These are phyloP conservation scores for Zanthoxylum bungeanum DNA, from an alignment of 345 rosid genomes.

Conservation along the genomic window DNA sequence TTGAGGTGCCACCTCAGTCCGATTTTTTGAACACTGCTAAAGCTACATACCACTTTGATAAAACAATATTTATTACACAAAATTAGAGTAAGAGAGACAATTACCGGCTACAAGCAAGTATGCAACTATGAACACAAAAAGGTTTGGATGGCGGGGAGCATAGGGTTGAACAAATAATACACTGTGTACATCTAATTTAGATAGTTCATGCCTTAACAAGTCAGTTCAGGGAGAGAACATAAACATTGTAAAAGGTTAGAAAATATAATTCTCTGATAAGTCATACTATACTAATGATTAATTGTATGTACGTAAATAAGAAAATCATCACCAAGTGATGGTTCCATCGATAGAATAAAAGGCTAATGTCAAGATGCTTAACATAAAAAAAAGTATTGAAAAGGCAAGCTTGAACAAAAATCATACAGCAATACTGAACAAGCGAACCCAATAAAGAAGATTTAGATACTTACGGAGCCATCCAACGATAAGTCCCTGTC, in stretches of 20 bases:
- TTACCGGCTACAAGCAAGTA: neutral
- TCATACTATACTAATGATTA: neutral
- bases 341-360: neutral
- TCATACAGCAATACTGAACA: neutral
- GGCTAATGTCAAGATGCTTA: neutral
- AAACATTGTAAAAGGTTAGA: neutral
- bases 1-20: no score
- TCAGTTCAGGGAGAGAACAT: neutral
- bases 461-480: conserved; percentile 51
- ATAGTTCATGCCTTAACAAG: neutral
- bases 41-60: conserved; percentile 1
- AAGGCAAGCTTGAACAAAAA: neutral
- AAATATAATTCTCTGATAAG: neutral
- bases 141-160: neutral
- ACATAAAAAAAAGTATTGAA: neutral
- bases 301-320: neutral
- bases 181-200: neutral
- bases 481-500: conserved; percentile 64
- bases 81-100: neutral
- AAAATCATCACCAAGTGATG: neutral
- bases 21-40: neutral
- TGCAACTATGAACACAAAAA: neutral
- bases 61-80: neutral
- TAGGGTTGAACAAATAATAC: neutral
- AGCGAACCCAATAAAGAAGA: conserved; percentile 1